Base-by-base conservation (phyloP, 257 asterid genomes). In the Fraxinus pennsylvanica region DNA sequence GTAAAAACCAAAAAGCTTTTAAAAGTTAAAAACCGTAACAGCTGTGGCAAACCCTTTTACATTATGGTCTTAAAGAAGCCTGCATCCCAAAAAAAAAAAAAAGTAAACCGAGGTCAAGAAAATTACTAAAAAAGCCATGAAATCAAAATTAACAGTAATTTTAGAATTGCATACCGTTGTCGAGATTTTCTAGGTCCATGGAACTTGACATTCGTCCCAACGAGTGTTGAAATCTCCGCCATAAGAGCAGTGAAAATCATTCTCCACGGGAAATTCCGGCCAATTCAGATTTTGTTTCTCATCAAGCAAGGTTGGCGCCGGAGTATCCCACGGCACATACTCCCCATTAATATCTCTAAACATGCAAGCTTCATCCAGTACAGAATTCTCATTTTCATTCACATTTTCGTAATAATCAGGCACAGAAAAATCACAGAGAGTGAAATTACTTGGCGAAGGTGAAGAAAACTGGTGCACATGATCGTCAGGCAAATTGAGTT, bases 261-360 rank as follows among this genome's bases (percentile, higher is more conserved):
- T 73, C 1, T 79, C 86, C 79, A 29, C 38, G 1, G 85, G 79
- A 74, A 74, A 78, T 39, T 83, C 83, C 69, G 86, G 83, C 91
- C 91, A 87, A 45, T 21, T 81, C 80, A 38, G 6, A 15, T 63
- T 36, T 15, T 80, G 82, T 50, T 82, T 78, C 78, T 83, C 93
- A 15, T 84, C 90, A 1, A 90, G 85, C 85, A 91, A 77, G 63
- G 87, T 87, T 15, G 95, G 95, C 9, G 91, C 85, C 17, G 92
- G 89, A 3, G 86, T 79, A 13, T 86, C 89, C 88, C 90, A 88
- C 47, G 83, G 83, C 29, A 71, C 47, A 54, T 80, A 84, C 35
- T 76, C 70, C 0, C 83, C 87, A n/a, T 79, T 74, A 3, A 76
- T 27, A 21, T 87, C 89, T 25, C 68, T 81, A 47, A 83, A 85